Evolutionary conservation across 495 filamentous ascomycete genomes (phyloP).

Genomic region (Aspergillus campestris): DNA sequence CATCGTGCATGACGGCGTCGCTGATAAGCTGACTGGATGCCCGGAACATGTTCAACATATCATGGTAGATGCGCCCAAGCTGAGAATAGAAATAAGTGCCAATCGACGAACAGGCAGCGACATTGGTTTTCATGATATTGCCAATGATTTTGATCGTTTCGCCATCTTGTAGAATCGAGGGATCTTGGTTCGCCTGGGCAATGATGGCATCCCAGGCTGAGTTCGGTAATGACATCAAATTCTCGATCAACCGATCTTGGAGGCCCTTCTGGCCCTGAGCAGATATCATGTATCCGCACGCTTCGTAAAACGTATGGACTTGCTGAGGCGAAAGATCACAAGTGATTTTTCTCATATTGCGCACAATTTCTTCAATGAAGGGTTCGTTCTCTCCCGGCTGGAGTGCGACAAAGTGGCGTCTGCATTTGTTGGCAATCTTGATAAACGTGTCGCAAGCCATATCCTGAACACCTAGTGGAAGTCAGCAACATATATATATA

Average conservation of each 20-base stretch:
- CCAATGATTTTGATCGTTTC: constrained; percentile 97
- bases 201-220: constrained; percentile 94
- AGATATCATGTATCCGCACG: constrained; percentile 98
- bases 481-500: constrained; percentile 18
- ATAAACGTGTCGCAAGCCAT: constrained; percentile 99
- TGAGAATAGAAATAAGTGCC: constrained; percentile 98
- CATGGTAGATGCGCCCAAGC: constrained; percentile 93
- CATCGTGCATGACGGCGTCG: constrained; percentile 76
- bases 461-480: constrained; percentile 75
- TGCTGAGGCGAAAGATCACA: constrained; percentile 92
- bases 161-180: constrained; percentile 73
- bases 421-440: constrained; percentile 98
- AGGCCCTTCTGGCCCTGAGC: constrained; percentile 88
- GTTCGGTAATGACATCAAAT: constrained; percentile 91
- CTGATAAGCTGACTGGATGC: constrained; percentile 95
- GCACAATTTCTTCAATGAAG: constrained; percentile 98
- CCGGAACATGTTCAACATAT: constrained; percentile 98
- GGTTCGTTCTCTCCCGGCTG: constrained; percentile 92
- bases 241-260: constrained; percentile 83
- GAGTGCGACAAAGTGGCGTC: constrained; percentile 90
- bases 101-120: constrained; percentile 91
- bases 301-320: constrained; percentile 98
- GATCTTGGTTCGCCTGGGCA: constrained; percentile 67
- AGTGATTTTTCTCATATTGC: constrained; percentile 90
- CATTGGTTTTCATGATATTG: constrained; percentile 99